These are phyloP conservation scores for Neobulgaria alba DNA, from an alignment of 2,329 filamentous ascomycete species.

Conservation along the genomic window DNA sequence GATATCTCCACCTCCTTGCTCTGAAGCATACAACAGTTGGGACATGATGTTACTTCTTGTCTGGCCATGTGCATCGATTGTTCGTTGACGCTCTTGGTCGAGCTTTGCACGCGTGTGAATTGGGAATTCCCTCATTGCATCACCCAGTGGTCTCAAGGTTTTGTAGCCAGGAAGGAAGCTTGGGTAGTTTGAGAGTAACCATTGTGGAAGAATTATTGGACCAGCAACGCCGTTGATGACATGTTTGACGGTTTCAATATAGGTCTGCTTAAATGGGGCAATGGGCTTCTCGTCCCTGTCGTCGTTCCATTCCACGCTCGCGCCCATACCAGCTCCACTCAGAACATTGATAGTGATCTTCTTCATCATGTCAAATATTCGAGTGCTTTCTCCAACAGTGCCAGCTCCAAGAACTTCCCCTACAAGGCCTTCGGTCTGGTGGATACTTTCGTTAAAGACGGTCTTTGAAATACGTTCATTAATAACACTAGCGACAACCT, in stretches of 20 bases:
- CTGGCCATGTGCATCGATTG: slow-evolving; percentile 3
- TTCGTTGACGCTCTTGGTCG: slow-evolving; percentile 4
- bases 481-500: slow-evolving; percentile 33
- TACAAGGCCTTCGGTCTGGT: slow-evolving; percentile 28
- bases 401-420: slow-evolving; percentile 12
- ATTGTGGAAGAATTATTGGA: slow-evolving; percentile 8
- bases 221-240: slow-evolving; percentile 5
- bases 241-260: slow-evolving; percentile 8
- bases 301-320: slow-evolving; percentile 8
- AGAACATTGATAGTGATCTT: slow-evolving; percentile 42
- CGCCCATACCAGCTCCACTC: slow-evolving; percentile 40
- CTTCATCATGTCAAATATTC: slow-evolving; percentile 36
- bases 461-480: slow-evolving; percentile 33
- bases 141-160: slow-evolving; percentile 3
- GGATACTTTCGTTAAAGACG: slow-evolving; percentile 31
- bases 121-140: slow-evolving; percentile 7
- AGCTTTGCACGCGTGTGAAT: slow-evolving; percentile 5
- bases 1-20: slow-evolving; percentile 3
- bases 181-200: slow-evolving; percentile 10
- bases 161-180: slow-evolving; percentile 7
- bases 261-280: slow-evolving; percentile 13
- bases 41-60: slow-evolving; percentile 8
- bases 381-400: slow-evolving; percentile 7
- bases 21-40: slow-evolving; percentile 6
- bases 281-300: slow-evolving; percentile 12